Conservation (phyloP, 192 early-diverging fungal genomes). For the Phlyctochytrium bullatum region DNA sequence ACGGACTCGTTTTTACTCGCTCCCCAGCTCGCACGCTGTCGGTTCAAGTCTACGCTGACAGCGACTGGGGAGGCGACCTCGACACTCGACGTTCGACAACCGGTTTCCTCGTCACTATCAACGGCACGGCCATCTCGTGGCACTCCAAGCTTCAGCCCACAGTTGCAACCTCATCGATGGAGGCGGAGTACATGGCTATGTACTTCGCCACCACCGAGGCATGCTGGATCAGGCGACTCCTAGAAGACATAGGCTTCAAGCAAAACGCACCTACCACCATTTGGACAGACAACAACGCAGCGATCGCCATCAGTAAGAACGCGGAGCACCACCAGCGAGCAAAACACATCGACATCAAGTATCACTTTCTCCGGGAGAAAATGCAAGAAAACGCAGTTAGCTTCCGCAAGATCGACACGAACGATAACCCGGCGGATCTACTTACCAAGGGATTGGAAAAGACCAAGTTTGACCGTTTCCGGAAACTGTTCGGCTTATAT, state of each 20-base stretch:
- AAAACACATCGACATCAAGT: constrained; percentile 38
- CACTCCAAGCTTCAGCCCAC: not conserved
- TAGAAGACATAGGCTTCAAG: not conserved
- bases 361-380: constrained; percentile 28
- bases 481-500: no score
- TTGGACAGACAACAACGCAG: not conserved
- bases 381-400: constrained; percentile 15
- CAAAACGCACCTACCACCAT: not conserved
- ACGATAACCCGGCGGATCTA: constrained; percentile 25
- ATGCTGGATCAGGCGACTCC: not conserved
- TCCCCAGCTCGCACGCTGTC: no score
- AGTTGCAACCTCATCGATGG: not conserved
- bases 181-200: constrained; percentile 17
- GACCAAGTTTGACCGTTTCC: no score
- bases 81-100: not conserved
- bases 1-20: not conserved
- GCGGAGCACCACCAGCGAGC: constrained; percentile 19
- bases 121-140: constrained; percentile 6
- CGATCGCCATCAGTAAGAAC: constrained; percentile 9
- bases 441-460: constrained; percentile 30
- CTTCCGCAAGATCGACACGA: constrained; percentile 17
- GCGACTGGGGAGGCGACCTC: not conserved
- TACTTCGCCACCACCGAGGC: not conserved
- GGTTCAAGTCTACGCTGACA: no score
- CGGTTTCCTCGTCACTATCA: constrained; percentile 3